Evolutionary conservation across 2,329 filamentous ascomycete species (phyloP), one percentile per base, ranked within the genome.

Genomic region (Thyridium curvatum): DNA sequence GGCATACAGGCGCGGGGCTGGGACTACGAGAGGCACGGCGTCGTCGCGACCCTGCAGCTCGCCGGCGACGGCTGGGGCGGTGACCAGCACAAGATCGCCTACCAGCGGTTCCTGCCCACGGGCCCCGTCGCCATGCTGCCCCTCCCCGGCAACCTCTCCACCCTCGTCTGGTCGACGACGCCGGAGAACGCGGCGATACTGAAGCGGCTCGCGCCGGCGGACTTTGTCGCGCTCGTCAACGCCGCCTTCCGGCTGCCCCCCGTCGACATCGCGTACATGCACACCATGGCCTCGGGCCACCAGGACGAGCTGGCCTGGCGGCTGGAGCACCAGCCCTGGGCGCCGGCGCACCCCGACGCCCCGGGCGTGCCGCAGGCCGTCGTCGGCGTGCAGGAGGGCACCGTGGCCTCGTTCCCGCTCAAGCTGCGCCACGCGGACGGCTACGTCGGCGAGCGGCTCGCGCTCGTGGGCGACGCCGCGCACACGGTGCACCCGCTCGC

Each of bases 401-500:
- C 79, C 14, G 70, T 94, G 12, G 91, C 93, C 2, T 90, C 86
- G 0, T 98, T 98, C 62, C 93, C 93, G 0, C 75, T 98, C 14
- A 86, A 84, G 55, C 73, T 97, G 68, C 82, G 90, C 18, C 93
- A 98, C 58, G 90, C 91, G n/a, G 86, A 94, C 54, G 88, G 86
- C 2, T 98, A 98, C 57, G 85, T 86, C 32, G 85, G 82, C 30
- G 88, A 95, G 53, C 83, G 93, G n/a, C 71, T 96, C 8, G 93
- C 90, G 1, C 76, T 98, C 1, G 79, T 98, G 29, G 93, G 93
- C 44, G 93, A 98, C 49, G 93, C 93, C 2, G 93, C 93, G 8
- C 93, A 98, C 59, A 94, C 90, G 2, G 82, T 95, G 47, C 93
- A 98, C 59, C 93, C 93, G 0, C 80, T 98, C 4, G 93, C 88